A percentile compares a stretch with the other conserved stretches of the same genome.
Evolutionary conservation across 2,329 filamentous ascomycete species (phyloP).

Genomic region (Nigrospora osmanthi): DNA sequence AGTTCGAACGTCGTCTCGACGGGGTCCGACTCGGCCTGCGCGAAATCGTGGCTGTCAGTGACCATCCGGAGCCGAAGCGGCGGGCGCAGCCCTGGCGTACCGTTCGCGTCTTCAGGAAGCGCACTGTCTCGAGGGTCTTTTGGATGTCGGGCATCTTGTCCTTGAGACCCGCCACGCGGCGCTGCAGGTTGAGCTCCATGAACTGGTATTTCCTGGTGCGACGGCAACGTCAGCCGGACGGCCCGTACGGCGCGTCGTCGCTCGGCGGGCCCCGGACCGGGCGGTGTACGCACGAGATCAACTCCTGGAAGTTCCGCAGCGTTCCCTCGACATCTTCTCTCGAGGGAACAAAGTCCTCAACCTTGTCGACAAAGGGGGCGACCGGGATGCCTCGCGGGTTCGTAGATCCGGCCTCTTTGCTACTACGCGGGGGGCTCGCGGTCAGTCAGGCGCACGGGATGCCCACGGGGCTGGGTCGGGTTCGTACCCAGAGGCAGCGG

Average conservation of each 20-base stretch:
- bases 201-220: conserved; percentile 89
- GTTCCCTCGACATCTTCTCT: conserved; percentile 74
- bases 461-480: too few species aligned
- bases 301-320: conserved; percentile 80
- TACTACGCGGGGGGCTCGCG: conserved; percentile 10
- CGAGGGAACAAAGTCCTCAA: conserved; percentile 78
- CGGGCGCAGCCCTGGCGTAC: conserved; percentile 30
- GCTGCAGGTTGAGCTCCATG: conserved; percentile 92
- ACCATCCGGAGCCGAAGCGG: background rate
- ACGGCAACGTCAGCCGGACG: background rate
- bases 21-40: conserved; percentile 49
- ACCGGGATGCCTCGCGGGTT: conserved; percentile 79
- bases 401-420: conserved; percentile 48
- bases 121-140: conserved; percentile 89
- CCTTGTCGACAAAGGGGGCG: conserved; percentile 79
- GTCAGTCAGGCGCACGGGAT: background rate
- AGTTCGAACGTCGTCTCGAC: conserved; percentile 93
- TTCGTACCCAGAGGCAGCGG: background rate
- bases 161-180: conserved; percentile 70
- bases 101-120: conserved; percentile 71
- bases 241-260: too few species aligned
- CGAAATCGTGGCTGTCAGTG: background rate
- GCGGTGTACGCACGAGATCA: conserved; percentile 67
- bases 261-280: background rate
- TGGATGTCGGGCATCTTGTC: conserved; percentile 97